A percentile compares a stretch with the other conserved stretches of the same genome.
Evolutionary conservation across 164 flowering plant genomes (phyloP).

Genomic region (Magnolia changhungtana): DNA sequence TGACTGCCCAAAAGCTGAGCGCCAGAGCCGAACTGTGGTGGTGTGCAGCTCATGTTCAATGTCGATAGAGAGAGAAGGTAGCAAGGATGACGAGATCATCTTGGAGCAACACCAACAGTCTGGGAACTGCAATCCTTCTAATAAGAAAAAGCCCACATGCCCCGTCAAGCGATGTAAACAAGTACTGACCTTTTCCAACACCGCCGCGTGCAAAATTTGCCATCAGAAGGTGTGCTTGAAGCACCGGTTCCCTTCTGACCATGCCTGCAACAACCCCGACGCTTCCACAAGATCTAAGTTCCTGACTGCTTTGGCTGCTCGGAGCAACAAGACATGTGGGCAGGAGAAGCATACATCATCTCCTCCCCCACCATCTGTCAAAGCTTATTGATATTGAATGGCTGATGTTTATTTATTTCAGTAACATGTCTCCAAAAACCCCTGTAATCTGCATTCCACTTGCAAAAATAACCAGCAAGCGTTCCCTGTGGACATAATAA

Average conservation of each 20-base stretch:
- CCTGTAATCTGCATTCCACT: too few relatives aligned
- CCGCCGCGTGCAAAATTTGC: conserved; percentile 60
- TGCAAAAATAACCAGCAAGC: too few relatives aligned
- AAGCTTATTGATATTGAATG: conserved; percentile 23
- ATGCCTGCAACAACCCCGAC: conserved; percentile 35
- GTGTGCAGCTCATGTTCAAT: conserved; percentile 69
- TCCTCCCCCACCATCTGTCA: conserved; percentile 33
- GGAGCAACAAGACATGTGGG: conserved; percentile 49
- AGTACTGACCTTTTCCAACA: conserved; percentile 65
- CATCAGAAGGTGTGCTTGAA: conserved; percentile 60
- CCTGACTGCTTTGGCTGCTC: conserved; percentile 56
- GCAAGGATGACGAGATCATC: conserved; percentile 36
- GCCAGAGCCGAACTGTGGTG: conserved; percentile 56
- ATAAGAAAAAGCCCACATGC: conserved; percentile 77
- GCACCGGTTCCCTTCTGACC: conserved; percentile 84
- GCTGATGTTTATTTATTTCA: background rate
- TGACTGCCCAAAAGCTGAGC: conserved; percentile 61
- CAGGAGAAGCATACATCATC: conserved; percentile 6
- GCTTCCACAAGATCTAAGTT: conserved; percentile 33
- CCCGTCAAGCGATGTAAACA: conserved; percentile 68
- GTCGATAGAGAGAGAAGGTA: conserved; percentile 61
- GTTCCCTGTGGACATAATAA: too few relatives aligned
- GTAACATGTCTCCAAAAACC: too few relatives aligned
- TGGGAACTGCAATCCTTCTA: conserved; percentile 65
- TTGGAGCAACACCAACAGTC: conserved; percentile 58